Conservation (phyloP, 176 grass and related monocot genomes). For the Musa troglodytarum region DNA sequence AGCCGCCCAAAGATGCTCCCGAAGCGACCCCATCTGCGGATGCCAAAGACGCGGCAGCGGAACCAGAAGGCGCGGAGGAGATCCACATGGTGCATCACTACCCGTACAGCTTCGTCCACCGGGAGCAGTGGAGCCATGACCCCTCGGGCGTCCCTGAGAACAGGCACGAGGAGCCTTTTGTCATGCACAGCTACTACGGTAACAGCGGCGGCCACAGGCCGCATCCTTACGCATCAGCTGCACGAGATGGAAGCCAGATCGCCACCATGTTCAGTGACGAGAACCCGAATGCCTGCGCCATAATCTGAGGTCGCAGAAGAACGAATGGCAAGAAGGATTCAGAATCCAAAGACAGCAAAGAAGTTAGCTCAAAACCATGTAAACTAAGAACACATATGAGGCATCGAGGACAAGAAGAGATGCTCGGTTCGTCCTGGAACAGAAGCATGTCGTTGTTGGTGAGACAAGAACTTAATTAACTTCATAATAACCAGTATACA, state of each 20-base stretch:
- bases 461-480: too few species aligned
- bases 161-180: slow-evolving; percentile 22
- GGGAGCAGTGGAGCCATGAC: slow-evolving; percentile 27
- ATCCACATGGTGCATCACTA: slow-evolving; percentile 40
- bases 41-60: slow-evolving; percentile 4
- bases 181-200: slow-evolving; percentile 27
- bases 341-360: too few species aligned
- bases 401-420: too few species aligned
- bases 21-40: background rate
- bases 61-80: slow-evolving; percentile 16
- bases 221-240: slow-evolving; percentile 14
- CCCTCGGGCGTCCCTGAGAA: slow-evolving; percentile 14
- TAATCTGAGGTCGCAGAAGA: slow-evolving; percentile 20
- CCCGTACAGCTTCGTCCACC: slow-evolving; percentile 19
- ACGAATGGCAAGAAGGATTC: too few species aligned
- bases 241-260: too few species aligned
- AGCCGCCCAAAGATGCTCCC: slow-evolving; percentile 5
- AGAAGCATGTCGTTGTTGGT: too few species aligned
- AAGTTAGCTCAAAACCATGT: too few species aligned
- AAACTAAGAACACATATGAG: too few species aligned
- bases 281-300: slow-evolving; percentile 67
- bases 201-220: slow-evolving; percentile 15
- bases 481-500: too few species aligned
- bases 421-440: too few species aligned
- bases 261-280: slow-evolving; percentile 39